Base-by-base conservation (phyloP, 2,329 filamentous ascomycete genomes). In the Diaporthe citri region DNA sequence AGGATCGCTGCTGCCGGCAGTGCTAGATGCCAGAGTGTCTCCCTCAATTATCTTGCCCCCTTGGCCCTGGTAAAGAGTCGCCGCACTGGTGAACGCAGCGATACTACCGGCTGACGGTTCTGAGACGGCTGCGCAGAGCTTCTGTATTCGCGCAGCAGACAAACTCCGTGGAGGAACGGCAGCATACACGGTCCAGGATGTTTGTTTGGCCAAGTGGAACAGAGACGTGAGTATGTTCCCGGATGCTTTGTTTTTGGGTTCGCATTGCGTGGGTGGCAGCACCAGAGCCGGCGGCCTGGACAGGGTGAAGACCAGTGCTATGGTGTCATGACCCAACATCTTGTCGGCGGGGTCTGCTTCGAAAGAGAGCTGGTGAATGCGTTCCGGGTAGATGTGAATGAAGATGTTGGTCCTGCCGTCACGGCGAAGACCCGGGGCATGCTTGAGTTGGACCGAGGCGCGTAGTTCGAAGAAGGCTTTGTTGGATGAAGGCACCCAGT, bases 401-500 rank as follows among this genome's bases (percentile, higher is more conserved):
- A 55, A 74, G 36, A 72, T 22, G 31, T 25, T 64, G 5, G 73
- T 74, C 46, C 73, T 71, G 41, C 66, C 67, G 57, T 74, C 73
- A 36, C 73, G 66, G 3, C 66, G 66, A 17, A 28, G 28, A 13
- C 17, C n/a, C 8, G 46, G 36, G 3, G 22, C 20, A 2, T 67
- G 43, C 46, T 67, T 51, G 22, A 74, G 56, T 22, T 34, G 31
- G 25, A 74, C 46, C 28, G 51, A 62, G 15, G 57, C 28, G 17
- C 73, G 67, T 13, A 74, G 7, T 60, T 64, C 70, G 39, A 74
- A 71, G 28, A 74, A 74, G 13, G 67, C 67, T 13, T 74, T 74
- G 36, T 57, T 62, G 34, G 73, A 71, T 17, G 66, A 10, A 12
- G 66, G 67, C 17, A 71, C 25, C 73, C 67, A 74, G 39, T 74